A percentile compares a stretch with the other conserved stretches of the same genome.
phyloP scores from a whole-genome alignment of 495 filamentous ascomycete genomes.

The Podospora pseudoanserina region DNA sequence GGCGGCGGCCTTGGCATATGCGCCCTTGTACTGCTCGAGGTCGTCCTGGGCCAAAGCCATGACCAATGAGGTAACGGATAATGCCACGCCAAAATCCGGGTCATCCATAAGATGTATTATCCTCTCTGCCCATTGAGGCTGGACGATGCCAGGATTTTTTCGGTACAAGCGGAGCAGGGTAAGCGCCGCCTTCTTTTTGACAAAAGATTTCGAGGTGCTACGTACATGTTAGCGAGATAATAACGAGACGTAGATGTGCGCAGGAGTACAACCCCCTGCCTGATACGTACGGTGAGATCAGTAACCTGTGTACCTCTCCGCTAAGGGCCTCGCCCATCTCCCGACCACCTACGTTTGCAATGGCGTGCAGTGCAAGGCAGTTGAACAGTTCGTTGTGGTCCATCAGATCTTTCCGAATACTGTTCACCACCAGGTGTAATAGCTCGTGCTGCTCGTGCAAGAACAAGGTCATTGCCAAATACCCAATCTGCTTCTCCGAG shows the following conservation, averaged over 20 bases:
- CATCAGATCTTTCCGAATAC: constrained; percentile 91
- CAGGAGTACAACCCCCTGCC: neutral
- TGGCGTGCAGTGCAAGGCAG: constrained; percentile 95
- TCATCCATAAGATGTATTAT: constrained; percentile 99
- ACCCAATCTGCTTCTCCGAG: constrained; percentile 99
- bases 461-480: constrained; percentile 95
- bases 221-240: constrained; percentile 14
- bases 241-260: neutral
- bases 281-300: constrained; percentile 85
- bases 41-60: constrained; percentile 95
- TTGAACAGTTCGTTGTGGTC: constrained; percentile 97
- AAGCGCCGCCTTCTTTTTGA: constrained; percentile 98
- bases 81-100: constrained; percentile 84
- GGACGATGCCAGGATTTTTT: constrained; percentile 88
- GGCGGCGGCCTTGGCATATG: constrained; percentile 88
- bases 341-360: constrained; percentile 93
- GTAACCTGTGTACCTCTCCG: constrained; percentile 83
- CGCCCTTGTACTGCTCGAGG: constrained; percentile 86
- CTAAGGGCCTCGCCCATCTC: constrained; percentile 97
- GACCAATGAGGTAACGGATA: constrained; percentile 93
- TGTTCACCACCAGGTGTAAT: constrained; percentile 94
- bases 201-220: constrained; percentile 93
- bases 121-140: constrained; percentile 93
- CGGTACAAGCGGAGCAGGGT: constrained; percentile 94
- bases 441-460: constrained; percentile 96